Evolutionary conservation across 768 basidiomycete genomes (phyloP).

Genomic region (Psilocybe cubensis): DNA sequence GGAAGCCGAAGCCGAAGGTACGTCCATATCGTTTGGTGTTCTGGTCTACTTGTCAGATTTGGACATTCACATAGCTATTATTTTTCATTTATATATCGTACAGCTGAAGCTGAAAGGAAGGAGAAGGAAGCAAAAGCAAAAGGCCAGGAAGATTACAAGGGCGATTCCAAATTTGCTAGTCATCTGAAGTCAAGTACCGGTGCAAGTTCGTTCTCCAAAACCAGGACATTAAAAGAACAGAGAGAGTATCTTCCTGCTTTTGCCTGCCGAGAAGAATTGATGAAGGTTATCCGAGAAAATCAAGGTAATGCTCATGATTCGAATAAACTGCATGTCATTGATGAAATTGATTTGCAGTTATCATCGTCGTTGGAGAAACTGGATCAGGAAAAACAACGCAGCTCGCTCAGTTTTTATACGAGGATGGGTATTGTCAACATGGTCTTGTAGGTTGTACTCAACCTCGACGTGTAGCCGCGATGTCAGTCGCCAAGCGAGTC

Average conservation of each 20-base stretch:
- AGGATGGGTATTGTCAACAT: slow-evolving; percentile 91
- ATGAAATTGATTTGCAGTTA: slow-evolving; percentile 56
- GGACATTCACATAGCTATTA: slow-evolving; percentile 78
- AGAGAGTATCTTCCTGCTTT: slow-evolving; percentile 97
- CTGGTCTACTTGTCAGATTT: slow-evolving; percentile 47
- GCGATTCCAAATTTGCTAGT: slow-evolving; percentile 96
- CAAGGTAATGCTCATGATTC: slow-evolving; percentile 64
- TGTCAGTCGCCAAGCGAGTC: slow-evolving; percentile 99
- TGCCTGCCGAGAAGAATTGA: slow-evolving; percentile 91
- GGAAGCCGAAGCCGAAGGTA: slow-evolving; percentile 90
- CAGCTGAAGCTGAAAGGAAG: slow-evolving; percentile 61
- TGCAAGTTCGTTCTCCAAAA: slow-evolving; percentile 80
- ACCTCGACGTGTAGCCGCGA: slow-evolving; percentile 97
- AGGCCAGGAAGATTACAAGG: slow-evolving; percentile 77
- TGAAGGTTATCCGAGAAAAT: slow-evolving; percentile 89
- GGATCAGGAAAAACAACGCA: slow-evolving; percentile 99
- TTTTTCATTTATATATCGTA: slow-evolving; percentile 30
- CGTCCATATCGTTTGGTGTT: slow-evolving; percentile 35
- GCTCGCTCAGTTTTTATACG: slow-evolving; percentile 92
- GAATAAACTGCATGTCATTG: not conserved
- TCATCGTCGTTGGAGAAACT: slow-evolving; percentile 99
- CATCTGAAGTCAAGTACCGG: slow-evolving; percentile 85
- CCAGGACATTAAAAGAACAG: slow-evolving; percentile 89
- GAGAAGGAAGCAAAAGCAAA: slow-evolving; percentile 55
- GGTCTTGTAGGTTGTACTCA: slow-evolving; percentile 98